Evolutionary conservation across 2,329 filamentous ascomycete genomes (phyloP), one percentile per base, ranked within the genome.

Genomic region (Harringtonia lauricola): DNA sequence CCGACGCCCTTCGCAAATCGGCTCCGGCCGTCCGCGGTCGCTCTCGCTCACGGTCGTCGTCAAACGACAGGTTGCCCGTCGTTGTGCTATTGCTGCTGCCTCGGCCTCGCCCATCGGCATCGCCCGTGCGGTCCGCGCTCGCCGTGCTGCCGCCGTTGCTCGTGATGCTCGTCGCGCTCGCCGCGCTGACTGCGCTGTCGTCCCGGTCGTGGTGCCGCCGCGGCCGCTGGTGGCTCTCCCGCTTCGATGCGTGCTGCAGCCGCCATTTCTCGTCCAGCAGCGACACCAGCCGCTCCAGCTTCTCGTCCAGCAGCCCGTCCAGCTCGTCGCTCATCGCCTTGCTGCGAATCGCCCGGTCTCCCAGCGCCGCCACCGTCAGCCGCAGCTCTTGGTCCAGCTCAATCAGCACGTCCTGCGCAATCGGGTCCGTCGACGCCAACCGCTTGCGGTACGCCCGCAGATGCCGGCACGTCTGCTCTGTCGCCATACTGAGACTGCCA

Each of bases 251-350:
- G 29, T 43, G 15, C 18, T 45, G 51, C 29, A 79, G 60, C 38
- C 71, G 64, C 41, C 87, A 68, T 58, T 83, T 84, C 59, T 86
- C 79, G 50, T 88, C 83, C 36, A 89, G 68, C 60, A 87, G 70
- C 37, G 70, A 76, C 7, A 86, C 76, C 39, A 89, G 64, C 47
- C 79, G 71, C 54, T 86, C 81, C 2, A 81, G 85, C 54, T 87
- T 87, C 60, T 86, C 77, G 51, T 87, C 84, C 8, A 89, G 64
- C 36, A 88, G 62, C 40, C 79, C 80, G 34, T 70, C 74, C 29
- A 83, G 62, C 17, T 69, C 71, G 54, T 80, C 77, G 49, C 70
- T 75, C 57, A 79, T 67, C 2, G 67, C 57, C 54, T 57, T 56
- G 57, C 66, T 74, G 49, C 74, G 64, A 46, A 70, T 72, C 6